These are phyloP conservation scores for Gymnopilus junonius DNA, from an alignment of 768 basidiomycete genomes.

Conservation along the genomic window DNA sequence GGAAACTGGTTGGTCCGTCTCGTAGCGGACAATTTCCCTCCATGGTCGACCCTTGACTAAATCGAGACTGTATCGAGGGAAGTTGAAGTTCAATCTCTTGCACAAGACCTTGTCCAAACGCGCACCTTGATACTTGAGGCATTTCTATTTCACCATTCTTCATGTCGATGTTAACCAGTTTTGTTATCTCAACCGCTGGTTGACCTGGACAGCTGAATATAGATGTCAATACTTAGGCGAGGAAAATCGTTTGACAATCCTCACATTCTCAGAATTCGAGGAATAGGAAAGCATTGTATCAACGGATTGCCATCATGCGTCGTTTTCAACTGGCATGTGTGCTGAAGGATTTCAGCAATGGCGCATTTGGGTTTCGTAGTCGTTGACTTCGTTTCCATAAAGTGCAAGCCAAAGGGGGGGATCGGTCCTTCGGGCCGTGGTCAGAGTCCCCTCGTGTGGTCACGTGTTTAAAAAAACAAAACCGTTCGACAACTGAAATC, in stretches of 20 bases:
- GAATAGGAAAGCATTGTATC: slow-evolving; percentile 72
- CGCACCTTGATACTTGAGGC: slow-evolving; percentile 47
- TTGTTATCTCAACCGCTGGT: slow-evolving; percentile 76
- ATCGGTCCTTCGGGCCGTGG: neutral
- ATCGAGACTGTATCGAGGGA: slow-evolving; percentile 8
- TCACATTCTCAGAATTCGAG: slow-evolving; percentile 76
- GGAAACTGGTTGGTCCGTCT: neutral
- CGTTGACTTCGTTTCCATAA: neutral
- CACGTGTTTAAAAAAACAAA: slow-evolving; percentile 40
- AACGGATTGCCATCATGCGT: slow-evolving; percentile 27
- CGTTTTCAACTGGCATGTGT: slow-evolving; percentile 54
- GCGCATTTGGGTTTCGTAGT: slow-evolving; percentile 46
- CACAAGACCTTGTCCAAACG: neutral
- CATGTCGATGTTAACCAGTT: slow-evolving; percentile 50
- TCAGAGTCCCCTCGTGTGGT: slow-evolving; percentile 4
- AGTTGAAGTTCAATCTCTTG: neutral
- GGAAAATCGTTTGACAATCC: slow-evolving; percentile 21
- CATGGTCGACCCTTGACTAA: slow-evolving; percentile 21
- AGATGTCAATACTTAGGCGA: slow-evolving; percentile 2
- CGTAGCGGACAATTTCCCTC: slow-evolving; percentile 22
- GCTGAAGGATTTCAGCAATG: slow-evolving; percentile 75
- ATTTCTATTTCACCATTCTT: slow-evolving; percentile 55
- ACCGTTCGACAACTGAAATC: slow-evolving; percentile 40
- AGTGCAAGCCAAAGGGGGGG: neutral
- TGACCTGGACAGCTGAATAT: slow-evolving; percentile 61